Percentiles rank a stretch among this genome's conserved stretches.
phyloP scores from a whole-genome alignment of 176 grass and related monocot species.

The Otatea glauca region DNA sequence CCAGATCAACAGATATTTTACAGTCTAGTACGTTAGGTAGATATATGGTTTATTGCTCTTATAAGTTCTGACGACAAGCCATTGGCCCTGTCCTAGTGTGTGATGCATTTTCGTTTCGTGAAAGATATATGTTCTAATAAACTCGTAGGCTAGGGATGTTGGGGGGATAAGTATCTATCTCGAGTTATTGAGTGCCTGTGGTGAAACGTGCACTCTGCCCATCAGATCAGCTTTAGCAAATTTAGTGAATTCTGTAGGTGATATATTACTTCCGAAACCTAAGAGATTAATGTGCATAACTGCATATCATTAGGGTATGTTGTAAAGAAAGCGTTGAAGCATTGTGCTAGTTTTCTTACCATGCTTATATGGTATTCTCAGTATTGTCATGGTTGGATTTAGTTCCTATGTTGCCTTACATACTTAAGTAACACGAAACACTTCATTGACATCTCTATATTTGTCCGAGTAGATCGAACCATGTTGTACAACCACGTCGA shows the following conservation, averaged over 20 bases:
- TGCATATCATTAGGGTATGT: neutral
- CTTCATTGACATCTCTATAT: neutral
- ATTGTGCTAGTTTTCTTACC: neutral
- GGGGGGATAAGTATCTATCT: neutral
- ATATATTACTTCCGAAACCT: neutral
- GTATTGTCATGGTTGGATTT: neutral
- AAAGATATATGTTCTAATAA: neutral
- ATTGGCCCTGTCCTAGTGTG: neutral
- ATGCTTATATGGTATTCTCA: neutral
- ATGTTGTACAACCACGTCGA: neutral
- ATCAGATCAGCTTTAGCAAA: neutral
- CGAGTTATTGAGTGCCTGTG: neutral
- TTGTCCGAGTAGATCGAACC: neutral
- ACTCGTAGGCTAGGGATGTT: neutral
- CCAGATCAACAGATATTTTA: neutral
- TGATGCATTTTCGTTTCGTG: neutral
- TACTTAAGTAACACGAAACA: slow-evolving; percentile 21
- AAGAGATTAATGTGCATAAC: neutral
- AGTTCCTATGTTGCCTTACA: neutral
- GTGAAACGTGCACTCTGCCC: neutral
- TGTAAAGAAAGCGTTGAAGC: neutral
- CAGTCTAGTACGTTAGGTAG: no score
- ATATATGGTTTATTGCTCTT: no score
- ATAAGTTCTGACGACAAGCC: neutral
- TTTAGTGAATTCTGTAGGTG: neutral